Conservation (phyloP, 768 basidiomycete species). For the Mycena indigotica region DNA sequence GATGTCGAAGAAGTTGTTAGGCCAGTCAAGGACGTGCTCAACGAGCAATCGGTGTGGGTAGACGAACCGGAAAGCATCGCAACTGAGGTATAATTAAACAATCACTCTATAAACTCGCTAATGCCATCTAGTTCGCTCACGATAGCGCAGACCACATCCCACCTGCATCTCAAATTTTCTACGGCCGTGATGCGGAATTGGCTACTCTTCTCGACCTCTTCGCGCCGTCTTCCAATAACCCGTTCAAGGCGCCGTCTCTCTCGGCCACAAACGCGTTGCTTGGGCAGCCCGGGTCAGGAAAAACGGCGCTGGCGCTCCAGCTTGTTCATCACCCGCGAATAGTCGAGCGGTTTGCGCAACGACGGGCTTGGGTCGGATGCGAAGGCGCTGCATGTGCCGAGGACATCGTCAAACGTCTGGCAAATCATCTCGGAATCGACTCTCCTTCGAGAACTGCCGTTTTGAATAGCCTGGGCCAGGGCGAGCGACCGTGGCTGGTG, state of each 20-base stretch:
- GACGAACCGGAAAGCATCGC: neutral
- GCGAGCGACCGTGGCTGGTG: constrained; percentile 7
- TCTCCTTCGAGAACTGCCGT: constrained; percentile 13
- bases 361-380: neutral
- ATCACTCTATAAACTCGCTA: too few species aligned
- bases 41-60: neutral
- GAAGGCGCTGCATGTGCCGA: neutral
- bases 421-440: neutral
- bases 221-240: constrained; percentile 14
- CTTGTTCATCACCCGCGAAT: neutral
- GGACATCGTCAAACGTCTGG: neutral
- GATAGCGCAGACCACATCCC: constrained; percentile 13
- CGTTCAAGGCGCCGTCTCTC: neutral
- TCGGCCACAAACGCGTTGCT: neutral
- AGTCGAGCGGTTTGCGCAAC: neutral
- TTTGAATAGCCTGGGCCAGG: constrained; percentile 1
- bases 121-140: too few species aligned
- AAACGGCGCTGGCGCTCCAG: neutral
- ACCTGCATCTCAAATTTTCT: constrained; percentile 20
- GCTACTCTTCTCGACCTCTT: constrained; percentile 15
- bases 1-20: constrained; percentile 5
- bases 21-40: constrained; percentile 10
- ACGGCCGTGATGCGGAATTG: constrained; percentile 20
- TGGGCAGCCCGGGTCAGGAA: neutral
- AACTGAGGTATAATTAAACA: too few species aligned